Percentiles rank a stretch among this genome's conserved stretches.
phyloP scores from a whole-genome alignment of 225 moss, liverwort and hornwort species.

The Asterella californica region DNA sequence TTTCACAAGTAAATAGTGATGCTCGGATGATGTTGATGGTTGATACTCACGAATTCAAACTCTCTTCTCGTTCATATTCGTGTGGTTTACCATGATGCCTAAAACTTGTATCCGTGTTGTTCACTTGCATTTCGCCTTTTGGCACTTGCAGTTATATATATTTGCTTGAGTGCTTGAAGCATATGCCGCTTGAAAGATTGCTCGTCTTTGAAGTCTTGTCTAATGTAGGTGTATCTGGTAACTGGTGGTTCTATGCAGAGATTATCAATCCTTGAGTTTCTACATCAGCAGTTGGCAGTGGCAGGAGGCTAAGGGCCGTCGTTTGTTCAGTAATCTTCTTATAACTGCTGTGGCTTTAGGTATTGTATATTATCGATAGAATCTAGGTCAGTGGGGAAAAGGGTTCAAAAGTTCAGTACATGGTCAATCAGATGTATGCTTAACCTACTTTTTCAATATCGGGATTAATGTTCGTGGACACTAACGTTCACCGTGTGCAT shows the following conservation, averaged over 20 bases:
- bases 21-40: background rate
- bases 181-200: background rate
- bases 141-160: background rate
- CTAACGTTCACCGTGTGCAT: background rate
- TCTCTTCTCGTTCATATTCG: background rate
- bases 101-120: background rate
- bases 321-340: background rate
- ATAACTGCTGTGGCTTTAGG: background rate
- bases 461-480: background rate
- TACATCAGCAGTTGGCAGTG: slow-evolving; percentile 61
- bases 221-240: background rate
- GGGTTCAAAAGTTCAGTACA: background rate
- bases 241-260: slow-evolving; percentile 48
- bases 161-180: background rate
- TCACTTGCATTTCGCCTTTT: too few relatives aligned
- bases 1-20: background rate
- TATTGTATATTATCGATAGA: slow-evolving; percentile 9
- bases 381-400: background rate
- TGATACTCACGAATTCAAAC: background rate
- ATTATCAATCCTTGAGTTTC: slow-evolving; percentile 75
- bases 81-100: background rate
- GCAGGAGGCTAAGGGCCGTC: background rate
- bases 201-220: background rate
- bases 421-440: background rate
- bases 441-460: background rate